A percentile compares a stretch with the other conserved stretches of the same genome.
Conservation (phyloP, 2,329 filamentous ascomycete genomes). For the Fusarium sororula region DNA sequence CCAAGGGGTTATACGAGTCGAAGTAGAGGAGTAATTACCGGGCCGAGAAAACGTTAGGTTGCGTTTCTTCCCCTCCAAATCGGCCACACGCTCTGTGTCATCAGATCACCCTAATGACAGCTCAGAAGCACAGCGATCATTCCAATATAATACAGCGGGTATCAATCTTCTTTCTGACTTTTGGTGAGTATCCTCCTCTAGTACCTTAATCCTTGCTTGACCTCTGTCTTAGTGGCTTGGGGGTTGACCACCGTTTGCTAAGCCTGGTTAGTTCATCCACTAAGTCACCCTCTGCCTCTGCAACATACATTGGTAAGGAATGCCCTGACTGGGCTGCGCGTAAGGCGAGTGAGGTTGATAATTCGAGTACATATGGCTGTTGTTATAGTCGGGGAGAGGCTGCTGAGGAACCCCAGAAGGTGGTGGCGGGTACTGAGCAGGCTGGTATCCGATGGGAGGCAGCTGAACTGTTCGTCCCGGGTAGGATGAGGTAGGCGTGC, state of each 20-base stretch:
- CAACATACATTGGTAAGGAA: conserved; percentile 67
- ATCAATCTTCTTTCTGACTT: conserved; percentile 41
- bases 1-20: conserved; percentile 1
- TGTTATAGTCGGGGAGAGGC: conserved; percentile 64
- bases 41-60: not conserved
- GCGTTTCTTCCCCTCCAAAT: conserved; percentile 5
- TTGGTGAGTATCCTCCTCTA: conserved; percentile 44
- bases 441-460: conserved; percentile 79
- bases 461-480: conserved; percentile 69
- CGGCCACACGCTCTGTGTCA: not conserved
- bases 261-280: conserved; percentile 21
- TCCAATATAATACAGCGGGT: conserved; percentile 43
- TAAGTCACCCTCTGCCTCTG: conserved; percentile 21
- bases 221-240: conserved; percentile 44
- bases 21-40: conserved; percentile 29
- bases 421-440: conserved; percentile 72
- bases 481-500: conserved; percentile 62
- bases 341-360: conserved; percentile 69
- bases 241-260: conserved; percentile 49
- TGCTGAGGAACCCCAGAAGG: conserved; percentile 63
- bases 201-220: conserved; percentile 25
- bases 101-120: not conserved
- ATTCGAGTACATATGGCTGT: conserved; percentile 62
- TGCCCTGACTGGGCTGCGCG: conserved; percentile 63
- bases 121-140: conserved; percentile 11